Evolutionary conservation across 352 stramenopile genomes (phyloP).

Genomic region (Aphanomyces invadans): DNA sequence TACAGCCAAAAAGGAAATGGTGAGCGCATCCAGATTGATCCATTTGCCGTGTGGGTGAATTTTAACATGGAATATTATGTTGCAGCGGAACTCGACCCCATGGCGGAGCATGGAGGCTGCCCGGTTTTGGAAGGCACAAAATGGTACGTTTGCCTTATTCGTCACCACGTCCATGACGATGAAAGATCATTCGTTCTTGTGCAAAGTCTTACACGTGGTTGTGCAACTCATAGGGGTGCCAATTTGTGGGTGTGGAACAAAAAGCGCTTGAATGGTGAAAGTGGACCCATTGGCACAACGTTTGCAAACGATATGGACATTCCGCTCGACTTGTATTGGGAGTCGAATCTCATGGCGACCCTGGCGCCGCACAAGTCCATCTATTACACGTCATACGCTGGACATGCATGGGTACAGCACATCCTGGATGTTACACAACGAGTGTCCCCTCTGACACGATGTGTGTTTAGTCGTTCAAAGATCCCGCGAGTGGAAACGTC

Average conservation of each 20-base stretch:
- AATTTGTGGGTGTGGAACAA: conserved; percentile 87
- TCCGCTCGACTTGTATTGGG: conserved; percentile 58
- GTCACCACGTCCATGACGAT: background rate
- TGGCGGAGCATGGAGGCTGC: conserved; percentile 22
- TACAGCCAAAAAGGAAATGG: conserved; percentile 61
- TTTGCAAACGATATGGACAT: conserved; percentile 59
- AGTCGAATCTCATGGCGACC: conserved; percentile 45
- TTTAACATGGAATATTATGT: background rate
- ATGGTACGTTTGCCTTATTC: conserved; percentile 8
- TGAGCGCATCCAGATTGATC: background rate
- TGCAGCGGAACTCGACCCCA: conserved; percentile 10
- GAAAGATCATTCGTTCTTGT: too few relatives aligned
- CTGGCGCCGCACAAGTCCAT: background rate
- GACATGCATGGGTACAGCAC: conserved; percentile 21
- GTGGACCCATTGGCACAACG: conserved; percentile 38
- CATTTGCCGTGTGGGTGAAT: background rate
- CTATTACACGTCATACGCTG: conserved; percentile 13
- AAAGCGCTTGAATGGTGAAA: conserved; percentile 33
- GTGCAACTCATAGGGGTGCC: conserved; percentile 42
- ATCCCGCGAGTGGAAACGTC: background rate
- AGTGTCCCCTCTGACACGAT: background rate
- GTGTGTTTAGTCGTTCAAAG: background rate
- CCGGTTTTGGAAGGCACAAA: conserved; percentile 23
- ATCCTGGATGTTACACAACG: too few relatives aligned
- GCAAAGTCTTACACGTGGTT: too few relatives aligned